Base-by-base conservation (phyloP, 192 early-diverging fungal genomes). In the Coemansia sp. region DNA sequence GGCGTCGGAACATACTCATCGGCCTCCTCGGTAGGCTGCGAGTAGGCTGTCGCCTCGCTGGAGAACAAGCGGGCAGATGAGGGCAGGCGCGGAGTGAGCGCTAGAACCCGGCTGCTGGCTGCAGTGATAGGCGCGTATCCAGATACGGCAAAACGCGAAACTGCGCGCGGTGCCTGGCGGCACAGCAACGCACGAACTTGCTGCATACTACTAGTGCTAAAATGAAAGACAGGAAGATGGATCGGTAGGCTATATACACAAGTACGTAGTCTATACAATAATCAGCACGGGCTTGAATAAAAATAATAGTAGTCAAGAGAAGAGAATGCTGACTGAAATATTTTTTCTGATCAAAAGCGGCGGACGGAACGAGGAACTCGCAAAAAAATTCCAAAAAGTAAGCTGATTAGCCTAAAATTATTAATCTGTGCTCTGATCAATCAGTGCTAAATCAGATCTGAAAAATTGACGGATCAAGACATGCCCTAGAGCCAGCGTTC, bases 1-100 rank as follows among this genome's bases (percentile, higher is more conserved):
- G 81, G 69, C 24, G 75, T 81, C 1, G 86, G 85, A 14, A 84
- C 71, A 18, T 83, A 76, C 43, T 11, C 49, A 59, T 26, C 37
- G 14, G 48, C 49, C 16, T 45, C 51, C 1, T 59, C 38, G 57
- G 11, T n/a, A 24, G 26, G 24, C 45, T 16, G 32, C 43, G 35
- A 35, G 57, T 48, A 62, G 4, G 70, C 69, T 24, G 62, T 20
- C 0, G 75, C 61, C 49, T 72, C 75, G 55, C 75, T 66, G 7
- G 75, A 39, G 20, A 77, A 18, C 24, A 60, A 39, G 29, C 64
- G 65, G 20, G 22, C 55, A 16, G 32, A 19, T 38, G 52, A 51
- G 20, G 39, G 51, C 2, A 51, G 3, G 22, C 19, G 39, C 14
- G 26, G 19, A 20, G 8, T 35, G 12, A 54, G 55, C 27, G 47